Base-by-base conservation (phyloP, 2,329 filamentous ascomycete genomes). In the Aspergillus carbonarius region DNA sequence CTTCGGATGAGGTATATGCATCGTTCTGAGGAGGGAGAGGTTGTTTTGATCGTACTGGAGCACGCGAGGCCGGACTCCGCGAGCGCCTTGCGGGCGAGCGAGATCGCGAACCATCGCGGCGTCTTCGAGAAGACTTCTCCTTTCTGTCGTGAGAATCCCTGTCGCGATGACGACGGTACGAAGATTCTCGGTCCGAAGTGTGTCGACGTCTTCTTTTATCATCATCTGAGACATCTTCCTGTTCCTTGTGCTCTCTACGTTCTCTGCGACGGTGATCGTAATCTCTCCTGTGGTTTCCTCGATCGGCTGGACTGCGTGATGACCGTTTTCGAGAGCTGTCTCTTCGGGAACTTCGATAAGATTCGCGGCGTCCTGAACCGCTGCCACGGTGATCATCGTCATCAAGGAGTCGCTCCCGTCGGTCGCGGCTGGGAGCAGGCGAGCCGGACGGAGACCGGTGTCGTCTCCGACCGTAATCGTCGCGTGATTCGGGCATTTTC, bases 1-100 rank as follows among this genome's bases (percentile, higher is more conserved):
- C 63, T 32, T 71, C 69, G n/a, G 66, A 69, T 3, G 70, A 65
- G 20, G 69, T 72, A 63, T 81, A 82, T 20, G 78, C 78, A 35
- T 79, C 77, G 54, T 72, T 64, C 60, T 82, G 79, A 3, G 79
- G 79, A 32, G 78, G 78, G 13, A 82, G 74, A 3, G 79, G 78
- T 12, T 68, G 72, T 54, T 61, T 63, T 3, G 74, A 72, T 39
- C 77, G 76, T 55, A 72, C 68, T 5, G 70, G 46, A 7, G 67
- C 63, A 35, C 54, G 66, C 32, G 71, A 64, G 8, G 66, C 68
- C 17, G 67, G 63, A 35, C 67, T 74, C 20, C 64, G 68, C 18
- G 68, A 66, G 57, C 52, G 65, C 57, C 64, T 62, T 10, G 61
- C 52, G 9, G 68, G 69, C 13, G 74, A 74, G 23, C 66, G 65